These are phyloP conservation scores for Scorias spongiosa DNA, from an alignment of 2,329 filamentous ascomycete species.

Conservation along the genomic window DNA sequence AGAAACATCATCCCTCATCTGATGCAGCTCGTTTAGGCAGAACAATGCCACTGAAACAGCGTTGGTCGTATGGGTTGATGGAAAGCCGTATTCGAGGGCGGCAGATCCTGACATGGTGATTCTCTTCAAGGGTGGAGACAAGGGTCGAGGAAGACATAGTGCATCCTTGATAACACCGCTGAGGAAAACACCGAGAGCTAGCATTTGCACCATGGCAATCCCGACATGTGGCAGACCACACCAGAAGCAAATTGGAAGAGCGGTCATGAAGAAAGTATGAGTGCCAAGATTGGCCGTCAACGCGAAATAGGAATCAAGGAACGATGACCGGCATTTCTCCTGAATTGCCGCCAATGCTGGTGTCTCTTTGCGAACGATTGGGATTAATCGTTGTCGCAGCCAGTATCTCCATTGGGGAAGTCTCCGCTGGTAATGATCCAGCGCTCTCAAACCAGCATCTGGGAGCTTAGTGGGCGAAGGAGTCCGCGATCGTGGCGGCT, in stretches of 20 bases:
- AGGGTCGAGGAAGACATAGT: conserved; percentile 75
- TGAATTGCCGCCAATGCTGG: conserved; percentile 84
- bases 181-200: conserved; percentile 49
- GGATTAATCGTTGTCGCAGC: conserved; percentile 66
- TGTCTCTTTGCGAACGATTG: conserved; percentile 85
- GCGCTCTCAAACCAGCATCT: conserved; percentile 65
- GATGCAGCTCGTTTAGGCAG: conserved; percentile 54
- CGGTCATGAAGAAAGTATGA: conserved; percentile 97
- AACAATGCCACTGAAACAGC: conserved; percentile 89
- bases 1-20: conserved; percentile 44
- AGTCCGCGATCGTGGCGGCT: conserved; percentile 1
- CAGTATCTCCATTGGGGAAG: conserved; percentile 81
- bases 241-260: conserved; percentile 91
- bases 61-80: conserved; percentile 93
- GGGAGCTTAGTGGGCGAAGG: conserved; percentile 17
- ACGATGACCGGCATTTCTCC: conserved; percentile 60
- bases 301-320: conserved; percentile 91
- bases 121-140: conserved; percentile 80
- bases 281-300: conserved; percentile 92
- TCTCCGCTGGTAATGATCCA: conserved; percentile 49
- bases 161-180: conserved; percentile 92
- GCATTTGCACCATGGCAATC: conserved; percentile 50
- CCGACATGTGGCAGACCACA: conserved; percentile 75
- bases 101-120: conserved; percentile 97
- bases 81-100: conserved; percentile 91